These are phyloP conservation scores for Sordariomycetes sp. DNA, from an alignment of 2,329 filamentous ascomycete genomes.

Conservation along the genomic window DNA sequence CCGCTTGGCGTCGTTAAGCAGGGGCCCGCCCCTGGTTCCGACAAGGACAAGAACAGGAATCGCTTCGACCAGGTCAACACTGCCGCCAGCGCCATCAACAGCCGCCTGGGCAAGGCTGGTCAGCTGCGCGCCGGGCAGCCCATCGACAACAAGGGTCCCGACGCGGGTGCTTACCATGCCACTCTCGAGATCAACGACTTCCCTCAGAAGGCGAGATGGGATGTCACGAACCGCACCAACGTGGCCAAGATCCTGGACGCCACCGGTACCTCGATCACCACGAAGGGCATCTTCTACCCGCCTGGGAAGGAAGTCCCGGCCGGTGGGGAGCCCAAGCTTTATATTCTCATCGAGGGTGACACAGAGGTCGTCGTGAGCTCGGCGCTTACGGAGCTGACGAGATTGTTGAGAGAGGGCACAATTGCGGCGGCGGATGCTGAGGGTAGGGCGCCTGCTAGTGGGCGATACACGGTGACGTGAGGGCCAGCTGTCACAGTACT, in stretches of 20 bases:
- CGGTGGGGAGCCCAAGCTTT: conserved; percentile 81
- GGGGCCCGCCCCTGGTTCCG: conserved; percentile 44
- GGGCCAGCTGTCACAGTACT: too few species aligned
- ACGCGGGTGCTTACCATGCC: conserved; percentile 92
- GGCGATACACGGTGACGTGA: conserved; percentile 79
- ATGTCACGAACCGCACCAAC: conserved; percentile 95
- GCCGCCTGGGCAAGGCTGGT: conserved; percentile 79
- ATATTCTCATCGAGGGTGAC: conserved; percentile 95
- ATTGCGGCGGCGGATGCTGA: conserved; percentile 84
- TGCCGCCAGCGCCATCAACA: conserved; percentile 87
- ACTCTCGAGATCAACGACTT: conserved; percentile 99
- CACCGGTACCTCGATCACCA: conserved; percentile 93
- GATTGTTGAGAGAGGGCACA: conserved; percentile 81
- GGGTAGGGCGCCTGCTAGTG: conserved; percentile 65
- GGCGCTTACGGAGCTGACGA: conserved; percentile 83
- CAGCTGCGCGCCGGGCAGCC: conserved; percentile 86
- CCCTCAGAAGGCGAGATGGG: conserved; percentile 96
- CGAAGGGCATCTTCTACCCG: conserved; percentile 86
- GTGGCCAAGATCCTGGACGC: conserved; percentile 96
- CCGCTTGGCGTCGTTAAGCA: conserved; percentile 32
- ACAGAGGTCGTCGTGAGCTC: conserved; percentile 87
- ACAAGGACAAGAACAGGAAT: conserved; percentile 52
- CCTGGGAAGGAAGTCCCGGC: conserved; percentile 70
- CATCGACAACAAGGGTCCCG: conserved; percentile 96
- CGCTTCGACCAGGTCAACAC: conserved; percentile 79